phyloP scores from a whole-genome alignment of 352 stramenopile species.

The Elongisporangium undulatum region DNA sequence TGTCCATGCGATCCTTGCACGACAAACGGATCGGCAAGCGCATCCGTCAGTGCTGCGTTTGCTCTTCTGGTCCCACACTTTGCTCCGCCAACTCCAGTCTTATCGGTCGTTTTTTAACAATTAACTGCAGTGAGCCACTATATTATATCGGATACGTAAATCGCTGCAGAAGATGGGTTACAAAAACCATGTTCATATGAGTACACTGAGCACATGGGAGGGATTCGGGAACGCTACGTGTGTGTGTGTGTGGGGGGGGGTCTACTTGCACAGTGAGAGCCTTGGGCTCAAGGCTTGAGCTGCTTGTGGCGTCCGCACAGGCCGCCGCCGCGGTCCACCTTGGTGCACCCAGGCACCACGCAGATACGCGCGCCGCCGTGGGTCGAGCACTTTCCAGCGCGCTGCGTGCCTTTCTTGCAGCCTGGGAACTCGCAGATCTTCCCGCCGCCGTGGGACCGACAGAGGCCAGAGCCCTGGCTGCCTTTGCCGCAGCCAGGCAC shows the following conservation, averaged over 20 bases:
- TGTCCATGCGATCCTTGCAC: no score
- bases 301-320: slow-evolving; percentile 15
- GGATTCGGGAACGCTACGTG: not conserved
- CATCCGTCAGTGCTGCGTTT: no score
- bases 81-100: no score
- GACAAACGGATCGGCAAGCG: no score
- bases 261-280: not conserved
- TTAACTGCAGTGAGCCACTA: no score
- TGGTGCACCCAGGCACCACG: slow-evolving; percentile 31
- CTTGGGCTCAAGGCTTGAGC: not conserved
- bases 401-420: slow-evolving; percentile 41
- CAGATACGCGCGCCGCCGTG: not conserved
- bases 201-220: no score
- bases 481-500: slow-evolving; percentile 36
- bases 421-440: slow-evolving; percentile 28
- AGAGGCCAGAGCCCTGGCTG: slow-evolving; percentile 42
- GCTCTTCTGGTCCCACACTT: no score
- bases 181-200: no score
- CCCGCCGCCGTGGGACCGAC: slow-evolving; percentile 39
- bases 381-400: slow-evolving; percentile 2
- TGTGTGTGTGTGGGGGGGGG: no score
- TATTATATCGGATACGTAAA: no score
- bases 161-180: no score
- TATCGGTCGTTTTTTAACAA: no score
- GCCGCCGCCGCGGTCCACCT: slow-evolving; percentile 28